Base-by-base conservation (phyloP, 805 yeast genomes). In the Candida arabinofermentans region DNA sequence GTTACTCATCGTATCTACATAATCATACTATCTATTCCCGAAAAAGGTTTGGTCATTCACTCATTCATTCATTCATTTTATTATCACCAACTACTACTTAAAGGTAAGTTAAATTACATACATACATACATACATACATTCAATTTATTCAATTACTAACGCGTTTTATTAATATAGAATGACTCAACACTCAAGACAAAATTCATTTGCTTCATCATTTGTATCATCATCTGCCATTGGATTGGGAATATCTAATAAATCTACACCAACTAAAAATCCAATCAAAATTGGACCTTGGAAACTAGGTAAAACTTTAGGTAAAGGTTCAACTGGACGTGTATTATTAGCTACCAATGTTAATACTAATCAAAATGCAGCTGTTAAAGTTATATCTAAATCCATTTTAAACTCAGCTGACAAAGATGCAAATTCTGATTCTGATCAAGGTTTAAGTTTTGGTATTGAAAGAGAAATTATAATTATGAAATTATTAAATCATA, bases 291-390 rank as follows among this genome's bases (percentile, higher is more conserved):
- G 99, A 2, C 97, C 99, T 2, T 93, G 99, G 99, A 86, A 88
- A 59, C 70, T 93, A 27, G 98, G 98, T 23, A 76, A 91, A 51
- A 93, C 99, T 2, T 69, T 93, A 39, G 99, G 99, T 19, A 75
- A 95, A 44, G 99, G 99, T n/a, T 85, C 96, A 12, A 87, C 96
- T 1, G 98, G 99, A 19, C 76, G 97, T 47, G 99, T 93, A 14
- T 71, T 96, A 45, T 72, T 93, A 42, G 98, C 99, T 13, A 83
- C 88, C 52, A 95, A 93, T 61, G 75, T 81, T 33, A 75, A 76
- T 40, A 83, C 93, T 1, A 93, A 93, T 37, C 83, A 88, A 64
- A 75, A 88, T 43, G 98, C 99, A 3, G 99, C 99, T 1, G 96
- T 93, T 39, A 93, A 93, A 64, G 89, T 93, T 48, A 96, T 93